phyloP scores from a whole-genome alignment of 1,284 basidiomycete genomes.

The Neolentinus lepideus region DNA sequence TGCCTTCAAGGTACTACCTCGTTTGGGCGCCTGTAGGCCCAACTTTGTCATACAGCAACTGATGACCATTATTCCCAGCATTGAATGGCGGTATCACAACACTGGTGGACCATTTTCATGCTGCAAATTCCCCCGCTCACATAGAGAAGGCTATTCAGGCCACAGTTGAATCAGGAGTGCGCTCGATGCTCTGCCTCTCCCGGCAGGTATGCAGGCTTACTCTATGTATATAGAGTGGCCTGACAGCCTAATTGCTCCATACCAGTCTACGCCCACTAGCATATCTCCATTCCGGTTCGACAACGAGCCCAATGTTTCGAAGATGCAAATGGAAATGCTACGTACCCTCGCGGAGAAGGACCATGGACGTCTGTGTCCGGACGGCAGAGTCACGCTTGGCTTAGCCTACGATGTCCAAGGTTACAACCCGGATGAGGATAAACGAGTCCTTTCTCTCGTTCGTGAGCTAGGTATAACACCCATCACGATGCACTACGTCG shows the following conservation, averaged over 20 bases:
- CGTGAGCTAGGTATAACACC: background rate
- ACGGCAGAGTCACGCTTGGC: constrained; percentile 27
- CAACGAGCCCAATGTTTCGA: constrained; percentile 16
- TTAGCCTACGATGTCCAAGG: constrained; percentile 16
- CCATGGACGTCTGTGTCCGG: constrained; percentile 18
- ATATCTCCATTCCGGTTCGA: constrained; percentile 13
- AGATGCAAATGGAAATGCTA: constrained; percentile 24
- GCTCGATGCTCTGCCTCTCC: constrained; percentile 22
- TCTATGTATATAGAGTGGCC: background rate
- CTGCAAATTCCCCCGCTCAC: constrained; percentile 20
- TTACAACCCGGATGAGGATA: constrained; percentile 4
- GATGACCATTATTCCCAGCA: too few relatives aligned
- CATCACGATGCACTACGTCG: constrained; percentile 10
- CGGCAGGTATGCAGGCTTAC: constrained; percentile 17
- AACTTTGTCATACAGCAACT: too few relatives aligned
- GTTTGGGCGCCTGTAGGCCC: too few relatives aligned
- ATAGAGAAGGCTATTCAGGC: constrained; percentile 21
- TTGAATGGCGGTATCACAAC: constrained; percentile 25
- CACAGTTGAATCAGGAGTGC: constrained; percentile 21
- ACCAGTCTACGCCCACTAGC: background rate
- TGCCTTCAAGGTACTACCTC: constrained; percentile 20
- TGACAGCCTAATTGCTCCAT: background rate
- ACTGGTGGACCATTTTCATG: constrained; percentile 26
- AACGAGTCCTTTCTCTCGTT: constrained; percentile 3
- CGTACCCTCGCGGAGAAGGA: constrained; percentile 18